A percentile compares a stretch with the other conserved stretches of the same genome.
These are phyloP conservation scores for Calonectria pseudoreteaudii DNA, from an alignment of 2,329 filamentous ascomycete genomes.

Conservation along the genomic window DNA sequence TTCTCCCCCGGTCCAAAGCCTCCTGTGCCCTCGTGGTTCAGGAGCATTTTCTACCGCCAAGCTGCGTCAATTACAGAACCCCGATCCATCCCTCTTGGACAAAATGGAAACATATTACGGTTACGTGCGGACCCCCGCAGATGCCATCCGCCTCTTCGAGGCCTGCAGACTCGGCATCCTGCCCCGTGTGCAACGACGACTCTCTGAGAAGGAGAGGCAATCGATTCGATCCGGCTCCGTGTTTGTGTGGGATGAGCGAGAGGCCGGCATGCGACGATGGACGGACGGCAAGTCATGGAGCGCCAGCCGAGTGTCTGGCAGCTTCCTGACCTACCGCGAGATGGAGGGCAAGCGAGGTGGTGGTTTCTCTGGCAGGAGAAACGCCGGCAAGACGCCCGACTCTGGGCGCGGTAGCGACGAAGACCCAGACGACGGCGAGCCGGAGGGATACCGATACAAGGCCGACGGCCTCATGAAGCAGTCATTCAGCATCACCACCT, in stretches of 20 bases:
- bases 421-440: constrained; percentile 85
- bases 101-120: constrained; percentile 97
- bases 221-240: constrained; percentile 97
- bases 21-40: constrained; percentile 26
- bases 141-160: constrained; percentile 99
- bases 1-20: constrained; percentile 28
- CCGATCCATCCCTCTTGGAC: constrained; percentile 37
- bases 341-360: constrained; percentile 99
- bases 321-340: constrained; percentile 96
- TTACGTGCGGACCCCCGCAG: constrained; percentile 92
- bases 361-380: constrained; percentile 71
- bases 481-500: constrained; percentile 98
- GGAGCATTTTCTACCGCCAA: constrained; percentile 29
- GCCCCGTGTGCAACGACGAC: constrained; percentile 89
- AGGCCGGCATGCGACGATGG: constrained; percentile 98
- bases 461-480: constrained; percentile 99
- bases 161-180: constrained; percentile 90
- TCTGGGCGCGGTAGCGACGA: constrained; percentile 85
- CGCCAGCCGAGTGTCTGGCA: constrained; percentile 95
- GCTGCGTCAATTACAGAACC: constrained; percentile 32
- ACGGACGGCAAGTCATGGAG: constrained; percentile 99
- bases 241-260: constrained; percentile 99
- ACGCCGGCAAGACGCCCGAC: constrained; percentile 83
- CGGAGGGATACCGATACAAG: constrained; percentile 94
- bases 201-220: constrained; percentile 97